Base-by-base conservation (phyloP, 1,284 basidiomycete genomes). In the Leucoagaricus sp. region DNA sequence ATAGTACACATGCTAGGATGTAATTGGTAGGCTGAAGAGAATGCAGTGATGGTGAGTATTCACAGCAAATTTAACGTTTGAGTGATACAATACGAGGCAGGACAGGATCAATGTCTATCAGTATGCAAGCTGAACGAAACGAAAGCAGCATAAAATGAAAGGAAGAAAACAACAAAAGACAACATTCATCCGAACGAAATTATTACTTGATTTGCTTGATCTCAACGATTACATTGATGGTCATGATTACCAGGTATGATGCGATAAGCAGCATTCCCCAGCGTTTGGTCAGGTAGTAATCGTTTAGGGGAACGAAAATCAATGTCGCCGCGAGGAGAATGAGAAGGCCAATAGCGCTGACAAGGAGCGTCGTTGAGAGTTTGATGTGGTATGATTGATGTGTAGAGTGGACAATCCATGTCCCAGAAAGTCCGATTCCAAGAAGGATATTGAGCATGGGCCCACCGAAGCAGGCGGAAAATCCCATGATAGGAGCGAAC, bases 391-490 rank as follows among this genome's bases (percentile, higher is more conserved):
- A 90, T 1, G 88, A 83, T 41, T 84, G 61, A 0, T 76, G 73
- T 12, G 81, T 83, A 52, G 86, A 75, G 42, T 80, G 73, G 58
- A 86, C 89, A 64, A 93, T 81, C 68, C 88, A 88, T 19, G 85
- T 81, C 15, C 93, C 89, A 0, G 90, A 89, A 56, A 93, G 79
- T 41, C 94, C 92, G 58, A 94, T 81, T 12, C 94, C 94, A 51
- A 99, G 85, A 3, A 98, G 84, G 63, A 99, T 93, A 74, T 98
- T 99, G 64, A 98, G 86, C 94, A 99, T 95, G 0, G 94, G 94
- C 1, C 93, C 91, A 49, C 93, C 94, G 65, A 96, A 96, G 71
- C 95, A 98, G 0, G 92, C 94, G 6, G 93, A 92, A 72, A 96
- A 94, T 19, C 88, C 93, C 93, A 94, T 94, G 65, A 91, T 85